Evolutionary conservation across 768 basidiomycete species (phyloP).

Genomic region (Pulveroboletus sp.): DNA sequence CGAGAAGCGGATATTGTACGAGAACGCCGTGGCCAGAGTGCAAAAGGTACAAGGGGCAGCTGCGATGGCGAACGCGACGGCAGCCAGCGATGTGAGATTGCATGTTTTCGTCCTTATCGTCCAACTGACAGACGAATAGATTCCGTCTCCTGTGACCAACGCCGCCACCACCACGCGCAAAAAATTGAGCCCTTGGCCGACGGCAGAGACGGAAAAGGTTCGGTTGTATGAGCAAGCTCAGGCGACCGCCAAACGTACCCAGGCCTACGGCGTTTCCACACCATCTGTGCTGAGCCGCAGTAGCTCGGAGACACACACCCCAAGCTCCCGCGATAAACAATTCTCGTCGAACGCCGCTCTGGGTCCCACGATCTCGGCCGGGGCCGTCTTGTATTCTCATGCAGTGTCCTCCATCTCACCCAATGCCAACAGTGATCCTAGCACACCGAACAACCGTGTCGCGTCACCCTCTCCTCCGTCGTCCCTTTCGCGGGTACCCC

Average conservation of each 20-base stretch:
- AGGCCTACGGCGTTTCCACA: slow-evolving; percentile 37
- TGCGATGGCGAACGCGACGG: slow-evolving; percentile 25
- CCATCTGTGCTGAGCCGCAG: slow-evolving; percentile 24
- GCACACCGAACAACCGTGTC: slow-evolving; percentile 23
- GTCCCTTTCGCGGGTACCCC: slow-evolving; percentile 34
- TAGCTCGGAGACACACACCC: slow-evolving; percentile 28
- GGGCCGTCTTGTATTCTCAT: slow-evolving; percentile 42
- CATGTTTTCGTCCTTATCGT: background rate
- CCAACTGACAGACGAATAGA: slow-evolving; percentile 12
- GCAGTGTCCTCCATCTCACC: slow-evolving; percentile 41
- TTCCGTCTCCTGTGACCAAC: slow-evolving; percentile 1
- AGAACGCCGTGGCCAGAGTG: slow-evolving; percentile 38
- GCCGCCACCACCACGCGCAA: slow-evolving; percentile 11
- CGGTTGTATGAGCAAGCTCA: slow-evolving; percentile 68
- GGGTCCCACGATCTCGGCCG: slow-evolving; percentile 34
- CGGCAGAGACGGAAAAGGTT: slow-evolving; percentile 75
- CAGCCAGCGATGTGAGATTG: slow-evolving; percentile 25
- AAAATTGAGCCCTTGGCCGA: slow-evolving; percentile 42
- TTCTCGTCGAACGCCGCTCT: slow-evolving; percentile 8
- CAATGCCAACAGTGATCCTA: slow-evolving; percentile 11
- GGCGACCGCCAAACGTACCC: slow-evolving; percentile 57
- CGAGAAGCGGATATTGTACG: slow-evolving; percentile 41
- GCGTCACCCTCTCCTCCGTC: slow-evolving; percentile 29
- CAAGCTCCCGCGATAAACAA: slow-evolving; percentile 12
- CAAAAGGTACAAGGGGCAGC: slow-evolving; percentile 36